A percentile compares a stretch with the other conserved stretches of the same genome.
These are phyloP conservation scores for Licmophora abbreviata DNA, from an alignment of 108 stramenopile genomes.

Conservation along the genomic window DNA sequence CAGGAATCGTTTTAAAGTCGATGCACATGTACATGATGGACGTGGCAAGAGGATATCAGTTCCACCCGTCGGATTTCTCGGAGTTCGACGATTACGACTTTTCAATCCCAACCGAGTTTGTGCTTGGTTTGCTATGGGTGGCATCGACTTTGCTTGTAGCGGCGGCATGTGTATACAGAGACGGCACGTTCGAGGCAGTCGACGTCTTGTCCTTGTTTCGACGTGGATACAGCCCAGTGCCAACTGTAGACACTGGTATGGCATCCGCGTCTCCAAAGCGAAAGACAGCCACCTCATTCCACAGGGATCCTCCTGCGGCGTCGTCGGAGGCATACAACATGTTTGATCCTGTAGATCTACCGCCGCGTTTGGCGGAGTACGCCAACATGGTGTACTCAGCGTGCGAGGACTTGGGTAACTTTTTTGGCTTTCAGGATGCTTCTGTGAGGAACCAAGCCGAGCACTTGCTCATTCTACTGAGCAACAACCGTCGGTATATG, in stretches of 20 bases:
- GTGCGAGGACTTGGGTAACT: constrained; percentile 89
- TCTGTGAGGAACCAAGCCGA: constrained; percentile 95
- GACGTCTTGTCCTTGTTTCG: background rate
- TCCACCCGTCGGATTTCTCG: constrained; percentile 13
- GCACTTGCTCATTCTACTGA: constrained; percentile 87
- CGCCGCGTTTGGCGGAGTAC: constrained; percentile 84
- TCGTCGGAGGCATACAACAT: constrained; percentile 67
- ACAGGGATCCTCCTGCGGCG: constrained; percentile 23
- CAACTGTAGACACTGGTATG: background rate
- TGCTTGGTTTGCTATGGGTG: constrained; percentile 40
- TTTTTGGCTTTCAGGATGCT: constrained; percentile 87
- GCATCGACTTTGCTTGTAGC: constrained; percentile 43
- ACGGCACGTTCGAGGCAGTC: constrained; percentile 5
- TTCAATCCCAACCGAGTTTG: constrained; percentile 9
- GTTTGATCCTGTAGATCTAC: constrained; percentile 87
- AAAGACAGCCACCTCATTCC: too few relatives aligned
- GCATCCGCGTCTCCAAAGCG: too few relatives aligned
- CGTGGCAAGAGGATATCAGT: constrained; percentile 32
- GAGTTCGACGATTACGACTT: background rate
- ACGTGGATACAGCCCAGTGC: background rate
- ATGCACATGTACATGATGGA: constrained; percentile 27
- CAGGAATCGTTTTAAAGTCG: constrained; percentile 33
- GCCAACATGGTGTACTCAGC: constrained; percentile 90
- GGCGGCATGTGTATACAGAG: constrained; percentile 35
- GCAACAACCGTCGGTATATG: constrained; percentile 95